Evolutionary conservation across 805 yeast species (phyloP).

Genomic region (Saturnispora kantuleensis): DNA sequence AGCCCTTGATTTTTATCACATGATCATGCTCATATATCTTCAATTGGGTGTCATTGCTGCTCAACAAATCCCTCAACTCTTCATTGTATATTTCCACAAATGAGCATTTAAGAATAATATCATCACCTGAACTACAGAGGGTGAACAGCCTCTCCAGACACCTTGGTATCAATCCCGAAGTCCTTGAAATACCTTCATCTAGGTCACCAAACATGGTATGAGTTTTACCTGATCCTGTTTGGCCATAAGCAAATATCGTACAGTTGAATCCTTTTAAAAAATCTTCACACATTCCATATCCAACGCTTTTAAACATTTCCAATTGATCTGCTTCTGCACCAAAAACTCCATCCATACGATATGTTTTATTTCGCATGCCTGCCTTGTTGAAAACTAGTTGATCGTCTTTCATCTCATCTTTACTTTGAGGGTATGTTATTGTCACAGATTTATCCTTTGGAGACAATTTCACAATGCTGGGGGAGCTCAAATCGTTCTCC

Average conservation of each 20-base stretch:
- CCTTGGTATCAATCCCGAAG: constrained; percentile 42
- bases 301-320: constrained; percentile 35
- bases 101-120: constrained; percentile 37
- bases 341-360: constrained; percentile 45
- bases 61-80: constrained; percentile 34
- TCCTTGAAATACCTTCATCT: background rate
- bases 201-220: constrained; percentile 46
- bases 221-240: constrained; percentile 54
- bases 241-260: constrained; percentile 50
- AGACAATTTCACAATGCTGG: constrained; percentile 39
- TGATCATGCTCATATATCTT: constrained; percentile 29
- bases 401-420: background rate
- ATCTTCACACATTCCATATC: constrained; percentile 37
- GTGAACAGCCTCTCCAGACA: constrained; percentile 34
- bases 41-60: constrained; percentile 27
- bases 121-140: constrained; percentile 25
- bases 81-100: constrained; percentile 45
- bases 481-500: constrained; percentile 36
- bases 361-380: constrained; percentile 23
- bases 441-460: constrained; percentile 18
- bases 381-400: constrained; percentile 2
- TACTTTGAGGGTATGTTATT: constrained; percentile 4
- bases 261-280: constrained; percentile 44
- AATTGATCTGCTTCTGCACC: constrained; percentile 45
- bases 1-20: constrained; percentile 47